Base-by-base conservation (phyloP, 139 green algal species). In the Micromonas commoda region DNA sequence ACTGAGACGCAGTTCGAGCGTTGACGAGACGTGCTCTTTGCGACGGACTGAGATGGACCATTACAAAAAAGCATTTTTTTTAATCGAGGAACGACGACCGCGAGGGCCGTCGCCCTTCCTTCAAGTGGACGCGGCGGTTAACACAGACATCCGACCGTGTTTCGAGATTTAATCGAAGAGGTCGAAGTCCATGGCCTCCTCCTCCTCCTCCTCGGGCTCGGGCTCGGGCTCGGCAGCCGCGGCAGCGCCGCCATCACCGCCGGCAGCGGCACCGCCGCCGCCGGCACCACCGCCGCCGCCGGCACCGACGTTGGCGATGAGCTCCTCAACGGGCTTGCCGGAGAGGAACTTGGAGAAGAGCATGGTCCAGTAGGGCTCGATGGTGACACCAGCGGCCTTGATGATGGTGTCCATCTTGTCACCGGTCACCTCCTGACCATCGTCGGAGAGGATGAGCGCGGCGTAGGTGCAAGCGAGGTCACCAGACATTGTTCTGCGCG, bases 291-390 rank as follows among this genome's bases (percentile, higher is more conserved):
- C 76, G 34, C 76, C 75, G 33, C 73, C 73, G 37, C 38, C 39
- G 65, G 93, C 88, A 77, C 95, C 95, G 32, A 98, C 91, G 89
- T 97, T 98, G 82, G 86, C 87, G 88, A 99, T 97, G 75, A 99
- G 86, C 85, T 98, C 93, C 6, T 90, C 93, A 34, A 99, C 87
- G 82, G 60, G 87, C 87, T 93, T 97, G 84, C 92, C 97, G 81
- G 90, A 87, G 54, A 97, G 93, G 52, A 98, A 86, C 91, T 96
- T 98, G 84, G 92, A 92, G 81, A 97, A 99, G 80, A 99, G 89
- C 64, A 66, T 71, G 65, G 95, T 91, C 93, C 93, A 98, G 93
- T 97, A 99, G 51, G 91, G 86, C 90, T 98, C 95, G 4, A 98
- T 89, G 23, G 82, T 91, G 57, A 98, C 79, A 71, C 88, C 89